Evolutionary conservation across 352 stramenopile genomes (phyloP), one percentile per base, ranked within the genome.

Genomic region (Pythium phragmitis): DNA sequence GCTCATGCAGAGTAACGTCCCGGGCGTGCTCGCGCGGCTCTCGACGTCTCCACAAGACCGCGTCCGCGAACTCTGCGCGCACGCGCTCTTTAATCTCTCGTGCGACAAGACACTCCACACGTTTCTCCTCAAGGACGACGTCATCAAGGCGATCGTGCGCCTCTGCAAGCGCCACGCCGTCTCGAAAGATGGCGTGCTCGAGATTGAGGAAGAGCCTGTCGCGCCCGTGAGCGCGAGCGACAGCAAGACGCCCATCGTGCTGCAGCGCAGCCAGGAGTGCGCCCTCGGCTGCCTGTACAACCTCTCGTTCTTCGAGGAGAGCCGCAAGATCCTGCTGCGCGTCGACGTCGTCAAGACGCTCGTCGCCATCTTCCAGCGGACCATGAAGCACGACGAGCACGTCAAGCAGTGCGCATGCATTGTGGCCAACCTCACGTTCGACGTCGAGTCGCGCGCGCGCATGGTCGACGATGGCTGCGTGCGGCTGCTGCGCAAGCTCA

Each of bases 31-130:
- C 3, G 77, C 81, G 1, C 72, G 63, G 2, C 65, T 91, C 16
- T 75, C 81, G 0, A 49, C 55, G 14, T 76, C 72, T 2, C 67
- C 76, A 12, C 65, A 81, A 17, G 77, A 91, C 30, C 77, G 79
- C 37, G 77, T 91, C 0, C 77, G 80, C 11, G 86, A 93, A 28
- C 68, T 93, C 5, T 92, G 82, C 28, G 77, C 80, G 12, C 88
- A 85, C n/a, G 80, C 80, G 19, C 69, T 93, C 1, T 91, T 90
- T 61, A 94, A 93, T 36, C 63, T 92, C n/a, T 93, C 84, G 8
- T 89, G 82, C 42, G 80, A 91, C 33, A 83, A 81, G 63, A 79
- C 69, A n/a, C 65, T 91, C 8, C 78, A 89, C 46, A 72, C 51
- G 4, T 88, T 85, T 47, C 37, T 92, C 37, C 62, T 94, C 37